Percentiles rank a stretch among this genome's conserved stretches.
These are phyloP conservation scores for Persicaria tinctoria DNA, from an alignment of 148 eudicot species.

Conservation along the genomic window DNA sequence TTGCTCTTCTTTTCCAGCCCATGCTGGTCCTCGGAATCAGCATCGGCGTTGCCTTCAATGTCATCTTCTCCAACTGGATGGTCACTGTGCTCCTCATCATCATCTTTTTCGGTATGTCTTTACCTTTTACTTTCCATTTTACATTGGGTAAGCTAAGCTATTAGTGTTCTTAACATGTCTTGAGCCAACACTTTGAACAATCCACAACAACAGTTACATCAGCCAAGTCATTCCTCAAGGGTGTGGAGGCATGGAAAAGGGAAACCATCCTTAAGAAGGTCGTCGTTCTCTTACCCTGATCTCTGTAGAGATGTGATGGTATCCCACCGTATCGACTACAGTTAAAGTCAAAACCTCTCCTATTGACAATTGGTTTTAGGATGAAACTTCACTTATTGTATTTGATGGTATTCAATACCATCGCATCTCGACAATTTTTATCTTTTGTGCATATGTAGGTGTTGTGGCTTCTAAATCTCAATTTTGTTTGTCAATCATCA, in stretches of 20 bases:
- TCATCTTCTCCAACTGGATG: neutral
- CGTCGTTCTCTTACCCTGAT: neutral
- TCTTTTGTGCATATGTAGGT: neutral
- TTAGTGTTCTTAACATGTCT: too few relatives aligned
- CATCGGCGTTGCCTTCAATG: neutral
- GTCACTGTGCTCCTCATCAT: neutral
- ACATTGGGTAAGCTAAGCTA: too few relatives aligned
- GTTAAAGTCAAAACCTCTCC: too few relatives aligned
- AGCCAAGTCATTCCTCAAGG: conserved; percentile 52
- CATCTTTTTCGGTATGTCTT: neutral
- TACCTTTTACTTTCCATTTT: too few relatives aligned
- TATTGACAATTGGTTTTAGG: too few relatives aligned
- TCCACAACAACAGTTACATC: conserved; percentile 37
- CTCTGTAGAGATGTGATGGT: neutral
- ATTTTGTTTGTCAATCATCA: too few relatives aligned
- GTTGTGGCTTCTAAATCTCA: neutral
- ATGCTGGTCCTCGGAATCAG: neutral
- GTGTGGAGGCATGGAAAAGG: conserved; percentile 65
- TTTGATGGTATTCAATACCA: too few relatives aligned
- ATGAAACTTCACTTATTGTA: too few relatives aligned
- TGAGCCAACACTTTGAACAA: too few relatives aligned
- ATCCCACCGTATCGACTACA: too few relatives aligned
- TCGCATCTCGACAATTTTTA: neutral
- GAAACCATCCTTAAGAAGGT: conserved; percentile 63
- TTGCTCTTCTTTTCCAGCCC: conserved; percentile 4